Evolutionary conservation across 306 rosid genomes (phyloP).

Genomic region (Phaseolus lunatus): DNA sequence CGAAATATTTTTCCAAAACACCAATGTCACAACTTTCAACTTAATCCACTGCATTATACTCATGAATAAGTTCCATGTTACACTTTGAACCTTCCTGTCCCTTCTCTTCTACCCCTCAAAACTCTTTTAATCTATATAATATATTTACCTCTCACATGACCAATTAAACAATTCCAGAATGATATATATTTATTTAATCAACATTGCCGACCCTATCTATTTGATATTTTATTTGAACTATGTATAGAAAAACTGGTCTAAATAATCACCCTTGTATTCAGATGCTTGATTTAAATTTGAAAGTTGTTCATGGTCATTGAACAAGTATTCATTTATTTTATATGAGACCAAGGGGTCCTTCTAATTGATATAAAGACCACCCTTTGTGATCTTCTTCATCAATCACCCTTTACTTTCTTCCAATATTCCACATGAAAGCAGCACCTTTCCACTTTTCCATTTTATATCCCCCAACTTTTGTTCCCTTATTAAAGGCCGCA

Average conservation of each 20-base stretch:
- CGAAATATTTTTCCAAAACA: conserved; percentile 26
- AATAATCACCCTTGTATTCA: not conserved
- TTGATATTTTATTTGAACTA: not conserved
- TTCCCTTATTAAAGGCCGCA: conserved; percentile 43
- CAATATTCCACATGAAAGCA: conserved; percentile 46
- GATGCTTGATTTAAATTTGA: conserved; percentile 3
- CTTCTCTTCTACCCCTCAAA: conserved; percentile 14
- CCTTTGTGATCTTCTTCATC: conserved; percentile 40
- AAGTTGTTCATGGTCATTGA: conserved; percentile 14
- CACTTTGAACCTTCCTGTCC: conserved; percentile 37
- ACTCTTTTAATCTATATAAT: not conserved
- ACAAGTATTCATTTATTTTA: conserved; percentile 9
- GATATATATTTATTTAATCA: conserved; percentile 40
- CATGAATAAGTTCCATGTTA: conserved; percentile 45
- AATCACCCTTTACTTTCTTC: conserved; percentile 44
- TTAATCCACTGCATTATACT: conserved; percentile 27
- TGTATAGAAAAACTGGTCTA: not conserved
- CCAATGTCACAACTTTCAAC: conserved; percentile 35
- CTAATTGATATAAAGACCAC: conserved; percentile 47
- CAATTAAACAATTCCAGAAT: conserved; percentile 35
- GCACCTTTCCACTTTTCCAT: conserved; percentile 45
- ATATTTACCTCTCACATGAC: conserved; percentile 19
- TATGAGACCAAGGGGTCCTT: conserved; percentile 22
- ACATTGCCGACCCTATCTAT: conserved; percentile 46
- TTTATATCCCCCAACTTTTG: conserved; percentile 31